Evolutionary conservation across 2,329 filamentous ascomycete genomes (phyloP).

Genomic region (Penicillium crustosum): DNA sequence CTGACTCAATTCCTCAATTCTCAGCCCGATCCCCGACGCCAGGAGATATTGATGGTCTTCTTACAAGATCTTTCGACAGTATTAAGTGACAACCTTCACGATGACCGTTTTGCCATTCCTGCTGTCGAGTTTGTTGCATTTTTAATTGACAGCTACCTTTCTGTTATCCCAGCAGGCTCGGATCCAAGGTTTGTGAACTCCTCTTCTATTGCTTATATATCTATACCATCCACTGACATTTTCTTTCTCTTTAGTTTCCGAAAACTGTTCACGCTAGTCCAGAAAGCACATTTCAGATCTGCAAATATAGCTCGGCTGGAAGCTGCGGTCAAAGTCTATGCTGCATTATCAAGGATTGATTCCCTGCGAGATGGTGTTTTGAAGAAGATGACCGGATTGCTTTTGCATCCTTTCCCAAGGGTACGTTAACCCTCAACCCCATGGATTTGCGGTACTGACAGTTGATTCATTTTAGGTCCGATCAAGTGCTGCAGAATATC

Average conservation of each 20-base stretch:
- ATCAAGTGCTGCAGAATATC: constrained; percentile 35
- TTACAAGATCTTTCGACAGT: constrained; percentile 56
- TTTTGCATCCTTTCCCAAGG: constrained; percentile 79
- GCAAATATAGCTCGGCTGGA: constrained; percentile 79
- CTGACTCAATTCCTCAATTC: constrained; percentile 39
- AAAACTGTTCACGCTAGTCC: constrained; percentile 66
- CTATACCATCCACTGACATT: constrained; percentile 6
- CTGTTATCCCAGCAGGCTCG: constrained; percentile 46
- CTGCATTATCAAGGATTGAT: constrained; percentile 61
- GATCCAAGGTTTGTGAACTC: constrained; percentile 33
- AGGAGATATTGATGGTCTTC: constrained; percentile 46
- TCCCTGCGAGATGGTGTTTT: constrained; percentile 57
- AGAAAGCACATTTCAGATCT: constrained; percentile 79
- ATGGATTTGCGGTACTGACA: not conserved
- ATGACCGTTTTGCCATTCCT: constrained; percentile 73
- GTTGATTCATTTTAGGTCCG: constrained; percentile 33
- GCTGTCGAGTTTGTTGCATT: constrained; percentile 76
- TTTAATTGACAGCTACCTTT: constrained; percentile 63
- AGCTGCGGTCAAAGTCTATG: constrained; percentile 77
- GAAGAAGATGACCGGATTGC: constrained; percentile 69
- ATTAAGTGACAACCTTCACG: constrained; percentile 52
- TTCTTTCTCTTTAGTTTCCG: constrained; percentile 47
- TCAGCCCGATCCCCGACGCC: constrained; percentile 29
- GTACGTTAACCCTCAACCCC: constrained; percentile 49
- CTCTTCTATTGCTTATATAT: not conserved